Base-by-base conservation (phyloP, 169 alveolate genomes). In the Plasmodium sp. region DNA sequence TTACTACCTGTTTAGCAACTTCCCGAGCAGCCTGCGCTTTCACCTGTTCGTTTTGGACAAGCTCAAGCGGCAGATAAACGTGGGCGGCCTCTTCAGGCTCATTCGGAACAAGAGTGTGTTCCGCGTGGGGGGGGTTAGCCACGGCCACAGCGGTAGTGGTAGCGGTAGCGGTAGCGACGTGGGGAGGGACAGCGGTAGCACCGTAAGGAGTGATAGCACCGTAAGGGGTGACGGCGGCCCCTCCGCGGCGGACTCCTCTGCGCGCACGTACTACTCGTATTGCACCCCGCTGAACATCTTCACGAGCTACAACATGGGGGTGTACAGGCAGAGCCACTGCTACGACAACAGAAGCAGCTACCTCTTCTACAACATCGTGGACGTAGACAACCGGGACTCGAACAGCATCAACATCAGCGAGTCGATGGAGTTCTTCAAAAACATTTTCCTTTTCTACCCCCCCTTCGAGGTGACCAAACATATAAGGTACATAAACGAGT, bases 241-340 rank as follows among this genome's bases (percentile, higher is more conserved):
- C 14, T 22, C 16, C 27, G 51, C 14, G 10, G 82, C 71, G 54
- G 54, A 72, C 67, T 22, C 27, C 27, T 22, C 27, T 22, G 85
- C 73, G 4, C 77, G 82, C 41, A 48, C 92, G 0, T 92, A 43
- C 77, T 92, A 41, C 41, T 92, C 95, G 0, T 92, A 92, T 41
- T 92, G 95, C 56, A 92, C 95, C 12, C 95, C 95, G 5, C 74
- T 92, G 18, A 92, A 92, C 39, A 92, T 92, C 16, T 92, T 92
- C 62, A 92, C 95, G 4, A 92, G 95, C 6, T 92, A 92, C 27
- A 92, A 92, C 62, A 92, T 92, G 92, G 95, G 95, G 22, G 75
- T 92, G 39, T 92, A 92, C 58, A 92, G 75, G 72, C 95, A 92
- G 39, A 92, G 73, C 43, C 81, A 73, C 41, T 83, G 58, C 36